These are phyloP conservation scores for Leccinum ochraceum DNA, from an alignment of 768 basidiomycete species.

Conservation along the genomic window DNA sequence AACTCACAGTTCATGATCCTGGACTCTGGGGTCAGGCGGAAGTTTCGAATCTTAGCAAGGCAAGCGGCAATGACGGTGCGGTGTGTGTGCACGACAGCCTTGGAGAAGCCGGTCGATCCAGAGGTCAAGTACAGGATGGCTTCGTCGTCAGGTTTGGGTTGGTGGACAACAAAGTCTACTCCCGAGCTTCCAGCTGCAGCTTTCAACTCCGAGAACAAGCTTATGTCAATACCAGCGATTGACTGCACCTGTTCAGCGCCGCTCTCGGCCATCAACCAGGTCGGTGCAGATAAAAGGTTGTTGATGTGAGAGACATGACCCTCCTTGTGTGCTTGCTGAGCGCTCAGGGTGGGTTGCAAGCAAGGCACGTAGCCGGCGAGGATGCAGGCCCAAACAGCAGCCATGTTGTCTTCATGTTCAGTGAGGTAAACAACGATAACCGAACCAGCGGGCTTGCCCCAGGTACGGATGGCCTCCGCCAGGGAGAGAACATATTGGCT, in stretches of 20 bases:
- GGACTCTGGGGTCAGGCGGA: background rate
- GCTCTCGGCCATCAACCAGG: slow-evolving; percentile 30
- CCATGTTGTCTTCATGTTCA: slow-evolving; percentile 37
- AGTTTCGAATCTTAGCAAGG: background rate
- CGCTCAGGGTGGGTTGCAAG: slow-evolving; percentile 34
- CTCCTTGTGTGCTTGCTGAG: slow-evolving; percentile 34
- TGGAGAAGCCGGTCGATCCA: background rate
- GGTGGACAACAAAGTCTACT: slow-evolving; percentile 8
- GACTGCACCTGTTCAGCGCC: slow-evolving; percentile 28
- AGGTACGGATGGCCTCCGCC: slow-evolving; percentile 20
- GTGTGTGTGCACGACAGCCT: background rate
- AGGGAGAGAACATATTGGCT: slow-evolving; percentile 17
- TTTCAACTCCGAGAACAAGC: slow-evolving; percentile 25
- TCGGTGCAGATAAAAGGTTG: slow-evolving; percentile 30
- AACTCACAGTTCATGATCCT: slow-evolving; percentile 34
- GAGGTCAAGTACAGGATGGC: background rate
- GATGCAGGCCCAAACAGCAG: slow-evolving; percentile 33
- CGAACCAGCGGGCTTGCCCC: slow-evolving; percentile 30
- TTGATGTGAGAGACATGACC: slow-evolving; percentile 32
- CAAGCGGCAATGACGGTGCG: background rate
- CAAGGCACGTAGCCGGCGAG: slow-evolving; percentile 34
- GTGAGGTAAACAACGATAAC: slow-evolving; percentile 32
- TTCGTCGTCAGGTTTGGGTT: background rate
- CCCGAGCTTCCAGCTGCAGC: slow-evolving; percentile 16
- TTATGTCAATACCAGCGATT: slow-evolving; percentile 27